Evolutionary conservation across 164 flowering plant genomes (phyloP).

Genomic region (Platanus orientalis): DNA sequence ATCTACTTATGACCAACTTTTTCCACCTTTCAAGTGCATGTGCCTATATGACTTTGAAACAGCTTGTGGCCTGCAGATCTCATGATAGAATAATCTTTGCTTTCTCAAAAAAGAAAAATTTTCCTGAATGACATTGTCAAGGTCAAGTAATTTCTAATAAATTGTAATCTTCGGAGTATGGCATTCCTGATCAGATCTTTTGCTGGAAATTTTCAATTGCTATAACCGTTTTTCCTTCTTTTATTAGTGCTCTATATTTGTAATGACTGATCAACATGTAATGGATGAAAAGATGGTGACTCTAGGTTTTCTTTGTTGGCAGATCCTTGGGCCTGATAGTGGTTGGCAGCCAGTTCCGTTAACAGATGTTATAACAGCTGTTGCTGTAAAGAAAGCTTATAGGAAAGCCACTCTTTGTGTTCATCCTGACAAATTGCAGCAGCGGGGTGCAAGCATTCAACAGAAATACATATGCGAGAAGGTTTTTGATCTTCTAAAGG

Average conservation of each 20-base stretch:
- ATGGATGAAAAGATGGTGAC: not conserved
- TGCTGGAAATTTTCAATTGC: not conserved
- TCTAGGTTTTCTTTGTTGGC: slow-evolving; percentile 11
- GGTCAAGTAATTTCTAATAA: no score
- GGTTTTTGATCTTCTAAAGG: slow-evolving; percentile 96
- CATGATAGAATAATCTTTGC: no score
- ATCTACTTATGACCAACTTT: not conserved
- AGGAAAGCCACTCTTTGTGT: slow-evolving; percentile 85
- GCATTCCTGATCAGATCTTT: not conserved
- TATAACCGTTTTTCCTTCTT: not conserved
- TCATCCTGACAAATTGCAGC: slow-evolving; percentile 95
- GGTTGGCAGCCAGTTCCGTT: slow-evolving; percentile 92
- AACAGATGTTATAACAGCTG: slow-evolving; percentile 72
- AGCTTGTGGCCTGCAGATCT: no score
- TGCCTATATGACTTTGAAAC: no score
- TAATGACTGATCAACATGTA: not conserved
- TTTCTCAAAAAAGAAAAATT: no score
- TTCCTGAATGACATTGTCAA: no score
- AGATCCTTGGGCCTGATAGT: slow-evolving; percentile 90
- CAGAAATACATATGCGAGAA: slow-evolving; percentile 92
- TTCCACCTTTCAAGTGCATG: no score
- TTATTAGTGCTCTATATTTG: not conserved
- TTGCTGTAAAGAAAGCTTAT: slow-evolving; percentile 84
- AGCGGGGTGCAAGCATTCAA: slow-evolving; percentile 81
- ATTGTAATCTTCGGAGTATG: no score